Evolutionary conservation across 768 basidiomycete species (phyloP).

Genomic region (Leccinum pellstonianum): DNA sequence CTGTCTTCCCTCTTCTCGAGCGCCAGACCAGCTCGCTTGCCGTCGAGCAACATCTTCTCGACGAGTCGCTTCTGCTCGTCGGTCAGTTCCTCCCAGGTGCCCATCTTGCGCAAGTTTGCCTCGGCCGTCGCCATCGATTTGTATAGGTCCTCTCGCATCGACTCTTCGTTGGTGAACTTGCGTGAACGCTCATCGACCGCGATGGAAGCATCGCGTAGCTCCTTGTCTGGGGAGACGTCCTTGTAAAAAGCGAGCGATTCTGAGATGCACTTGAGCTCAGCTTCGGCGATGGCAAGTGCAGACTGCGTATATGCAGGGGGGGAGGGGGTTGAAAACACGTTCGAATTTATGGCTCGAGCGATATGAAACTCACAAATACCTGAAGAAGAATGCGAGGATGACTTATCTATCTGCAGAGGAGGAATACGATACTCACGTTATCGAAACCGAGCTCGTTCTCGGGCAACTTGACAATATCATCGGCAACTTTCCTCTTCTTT

Average conservation of each 20-base stretch:
- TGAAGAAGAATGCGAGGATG: conserved; percentile 23
- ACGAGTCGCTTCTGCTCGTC: conserved; percentile 74
- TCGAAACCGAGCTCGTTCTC: conserved; percentile 61
- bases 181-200: conserved; percentile 68
- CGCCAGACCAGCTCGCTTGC: conserved; percentile 75
- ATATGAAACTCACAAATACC: conserved; percentile 65
- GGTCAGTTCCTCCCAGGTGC: conserved; percentile 58
- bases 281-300: conserved; percentile 59
- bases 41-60: conserved; percentile 78
- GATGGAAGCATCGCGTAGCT: conserved; percentile 79
- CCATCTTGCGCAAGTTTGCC: conserved; percentile 63
- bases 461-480: conserved; percentile 58
- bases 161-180: conserved; percentile 71
- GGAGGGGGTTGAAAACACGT: conserved; percentile 10
- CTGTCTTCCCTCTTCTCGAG: conserved; percentile 61
- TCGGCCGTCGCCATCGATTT: conserved; percentile 67
- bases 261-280: conserved; percentile 45
- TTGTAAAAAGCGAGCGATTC: conserved; percentile 79
- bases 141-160: conserved; percentile 82
- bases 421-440: conserved; percentile 46
- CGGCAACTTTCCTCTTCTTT: conserved; percentile 51
- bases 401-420: background rate
- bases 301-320: conserved; percentile 37
- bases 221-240: conserved; percentile 72
- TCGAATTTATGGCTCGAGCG: too few relatives aligned